Evolutionary conservation across 2,329 filamentous ascomycete genomes (phyloP), one percentile per base, ranked within the genome.

Genomic region (Trichoderma hamatum): DNA sequence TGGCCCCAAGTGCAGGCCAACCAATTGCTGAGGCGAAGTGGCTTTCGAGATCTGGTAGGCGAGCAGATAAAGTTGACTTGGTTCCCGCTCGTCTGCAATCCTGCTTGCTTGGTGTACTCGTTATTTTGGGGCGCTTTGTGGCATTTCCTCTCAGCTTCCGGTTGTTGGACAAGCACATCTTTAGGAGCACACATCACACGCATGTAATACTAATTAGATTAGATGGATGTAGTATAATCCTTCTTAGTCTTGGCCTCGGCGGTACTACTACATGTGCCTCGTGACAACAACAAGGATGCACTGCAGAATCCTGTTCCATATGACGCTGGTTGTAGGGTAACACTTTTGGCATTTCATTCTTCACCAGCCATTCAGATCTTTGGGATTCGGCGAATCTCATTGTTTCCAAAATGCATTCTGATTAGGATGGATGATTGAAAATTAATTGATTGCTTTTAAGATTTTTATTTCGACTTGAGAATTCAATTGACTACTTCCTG

Each of bases 31-130:
- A 54, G 55, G 49, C 61, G 49, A 64, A 13, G 9, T 19, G 21
- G 49, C 39, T 58, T 13, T 63, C 30, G 9, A 39, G 21, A 55
- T 65, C 21, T 9, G 13, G 19, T 46, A 32, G 52, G 43, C 46
- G 65, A 68, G 32, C 52, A 58, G 32, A 68, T 68, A 68, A 61
- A 61, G 56, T 54, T 55, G 56, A 61, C 52, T 46, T 24, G 51
- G 43, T 13, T 30, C 55, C 55, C 65, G 21, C 46, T 56, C 28
- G 16, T 49, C 51, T 32, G 32, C 32, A 5, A 24, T 19, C 6
- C 11, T 5, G 6, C 24, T 13, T 14, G 9, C 36, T 34, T 34
- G 26, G 13, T 66, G 36, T 16, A 3, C 7, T 49, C 24, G 30
- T 49, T 30, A 46, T 34, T 9, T 51, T n/a, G 19, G 7, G 32